These are phyloP conservation scores for Fusarium sp. DNA, from an alignment of 2,329 filamentous ascomycete genomes.

Conservation along the genomic window DNA sequence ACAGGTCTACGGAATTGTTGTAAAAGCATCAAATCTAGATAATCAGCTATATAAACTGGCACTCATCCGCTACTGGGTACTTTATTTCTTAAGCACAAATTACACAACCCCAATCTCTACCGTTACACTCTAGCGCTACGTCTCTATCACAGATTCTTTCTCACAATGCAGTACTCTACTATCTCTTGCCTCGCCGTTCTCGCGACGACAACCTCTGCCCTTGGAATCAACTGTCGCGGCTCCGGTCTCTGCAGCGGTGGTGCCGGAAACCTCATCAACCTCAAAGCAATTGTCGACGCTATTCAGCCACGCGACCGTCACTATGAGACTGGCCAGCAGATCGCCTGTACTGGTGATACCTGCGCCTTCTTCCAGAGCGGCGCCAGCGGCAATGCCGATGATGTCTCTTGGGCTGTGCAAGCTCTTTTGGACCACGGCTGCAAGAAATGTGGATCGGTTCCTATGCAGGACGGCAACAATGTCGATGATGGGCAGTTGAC, in stretches of 20 bases:
- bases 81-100: no score
- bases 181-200: background rate
- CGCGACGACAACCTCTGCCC: background rate
- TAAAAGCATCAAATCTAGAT: no score
- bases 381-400: background rate
- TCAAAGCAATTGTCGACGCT: background rate
- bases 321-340: background rate
- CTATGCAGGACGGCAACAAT: background rate
- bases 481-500: background rate
- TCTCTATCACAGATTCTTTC: background rate
- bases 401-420: background rate
- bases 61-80: no score
- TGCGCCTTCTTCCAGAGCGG: background rate
- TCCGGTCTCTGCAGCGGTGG: background rate
- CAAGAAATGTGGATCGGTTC: background rate
- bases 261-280: background rate
- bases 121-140: background rate
- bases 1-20: no score
- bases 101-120: no score
- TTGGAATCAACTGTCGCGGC: background rate
- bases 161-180: background rate
- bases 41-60: no score
- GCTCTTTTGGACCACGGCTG: background rate
- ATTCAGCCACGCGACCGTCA: background rate
- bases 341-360: background rate